These are phyloP conservation scores for Juncus effusus DNA, from an alignment of 176 grass and related monocot species.

Conservation along the genomic window DNA sequence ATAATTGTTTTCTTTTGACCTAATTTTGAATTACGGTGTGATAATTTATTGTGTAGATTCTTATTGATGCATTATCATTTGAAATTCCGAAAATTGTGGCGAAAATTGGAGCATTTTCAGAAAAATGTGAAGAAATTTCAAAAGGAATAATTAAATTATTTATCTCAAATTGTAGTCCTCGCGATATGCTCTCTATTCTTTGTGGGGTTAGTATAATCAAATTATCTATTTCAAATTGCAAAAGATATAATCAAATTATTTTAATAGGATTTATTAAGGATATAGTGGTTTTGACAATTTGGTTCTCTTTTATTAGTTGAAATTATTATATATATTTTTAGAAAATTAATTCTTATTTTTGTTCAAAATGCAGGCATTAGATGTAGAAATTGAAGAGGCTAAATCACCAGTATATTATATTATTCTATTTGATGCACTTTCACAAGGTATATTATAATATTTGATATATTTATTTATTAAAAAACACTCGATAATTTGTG, in stretches of 20 bases:
- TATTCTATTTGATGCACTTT: conserved; percentile 56
- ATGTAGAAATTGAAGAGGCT: conserved; percentile 41
- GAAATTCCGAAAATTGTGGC: conserved; percentile 13
- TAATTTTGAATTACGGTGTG: not conserved
- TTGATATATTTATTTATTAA: conserved; percentile 3
- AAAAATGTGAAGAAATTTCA: conserved; percentile 12
- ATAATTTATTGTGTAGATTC: conserved; percentile 13
- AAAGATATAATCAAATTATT: too few relatives aligned
- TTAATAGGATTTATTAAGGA: too few relatives aligned
- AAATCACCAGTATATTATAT: conserved; percentile 40
- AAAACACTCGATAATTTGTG: conserved; percentile 15
- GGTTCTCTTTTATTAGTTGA: too few relatives aligned
- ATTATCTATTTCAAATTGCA: not conserved
- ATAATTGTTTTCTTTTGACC: not conserved
- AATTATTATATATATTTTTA: not conserved
- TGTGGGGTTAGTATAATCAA: conserved; percentile 16
- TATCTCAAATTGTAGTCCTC: conserved; percentile 8
- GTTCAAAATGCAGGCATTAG: conserved; percentile 59
- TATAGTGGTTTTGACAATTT: too few relatives aligned
- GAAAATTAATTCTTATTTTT: conserved; percentile 13
- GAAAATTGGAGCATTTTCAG: conserved; percentile 14
- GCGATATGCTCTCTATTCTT: conserved; percentile 17
- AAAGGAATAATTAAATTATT: conserved; percentile 13
- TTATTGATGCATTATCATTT: conserved; percentile 20
- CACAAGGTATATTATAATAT: conserved; percentile 46